Evolutionary conservation across 768 basidiomycete genomes (phyloP), one percentile per base, ranked within the genome.

Genomic region (Lactarius indigo): DNA sequence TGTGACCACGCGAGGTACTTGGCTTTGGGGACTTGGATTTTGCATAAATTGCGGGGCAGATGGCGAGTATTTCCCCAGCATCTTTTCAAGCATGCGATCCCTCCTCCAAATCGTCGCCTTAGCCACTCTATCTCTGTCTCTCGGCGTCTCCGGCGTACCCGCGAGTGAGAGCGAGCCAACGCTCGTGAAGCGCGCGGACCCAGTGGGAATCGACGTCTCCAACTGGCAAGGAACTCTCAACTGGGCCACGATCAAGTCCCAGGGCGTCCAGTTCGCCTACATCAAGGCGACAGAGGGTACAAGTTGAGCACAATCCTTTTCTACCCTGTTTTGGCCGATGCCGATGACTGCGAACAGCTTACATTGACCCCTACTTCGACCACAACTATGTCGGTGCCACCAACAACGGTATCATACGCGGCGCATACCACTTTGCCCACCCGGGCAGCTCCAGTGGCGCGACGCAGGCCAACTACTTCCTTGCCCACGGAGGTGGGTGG

Each of bases 221-320:
- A 59, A 72, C 71, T 81, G 76, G 56, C 86, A 88, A 64, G 71
- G 78, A 12, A 71, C 69, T 67, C 74, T 88, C 44, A 75, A 87
- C 72, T 88, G 85, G 85, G 75, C 70, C 47, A 77, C 79, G 3
- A 83, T 87, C 68, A 80, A 76, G 67, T 72, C 79, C 15, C 83
- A 83, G 66, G 87, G 85, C 3, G 73, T 87, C 37, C 64, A 76
- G 15, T 89, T 87, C 70, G 84, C 77, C 3, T 88, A 80, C 72
- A 87, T 89, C 80, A 89, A 89, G 73, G 87, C 87, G 10, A 89
- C 87, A 2, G 87, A 89, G 72, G 83, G 83, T 10, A 85, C 79
- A 23, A 72, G 85, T 85, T 50, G 33, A 58, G 33, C 10, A 31
- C 31, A 18, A 33, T 26, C 44, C 15, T 31, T 30, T 30, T 5